Base-by-base conservation (phyloP, 768 basidiomycete genomes). In the Nidula microcarpa region DNA sequence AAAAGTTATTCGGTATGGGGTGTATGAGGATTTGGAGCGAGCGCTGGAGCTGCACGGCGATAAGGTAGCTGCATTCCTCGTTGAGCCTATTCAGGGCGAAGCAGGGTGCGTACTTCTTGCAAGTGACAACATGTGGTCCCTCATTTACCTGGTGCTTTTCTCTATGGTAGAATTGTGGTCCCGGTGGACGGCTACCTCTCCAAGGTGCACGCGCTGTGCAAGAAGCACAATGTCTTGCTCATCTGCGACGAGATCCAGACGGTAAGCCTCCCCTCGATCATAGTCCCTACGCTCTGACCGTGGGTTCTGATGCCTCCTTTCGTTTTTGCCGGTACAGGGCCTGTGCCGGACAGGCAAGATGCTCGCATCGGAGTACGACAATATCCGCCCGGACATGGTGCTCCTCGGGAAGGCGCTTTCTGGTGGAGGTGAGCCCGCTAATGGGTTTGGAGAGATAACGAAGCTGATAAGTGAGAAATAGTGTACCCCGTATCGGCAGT, bases 191-290 rank as follows among this genome's bases (percentile, higher is more conserved):
- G 94, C 5, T 99, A 99, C 71, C 80, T 99, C 37, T 66, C 80
- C 33, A 73, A 84, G 58, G 87, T 87, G 30, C 85, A 86, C 49
- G 85, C 79, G 50, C 77, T 98, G 30, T 99, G 97, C 80, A 89
- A 89, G 74, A 83, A 90, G 69, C 84, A 95, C 71, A 93, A 96
- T 47, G 93, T 94, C 0, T 77, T 99, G n/a, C 76, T 99, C 35
- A 98, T 99, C 64, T 95, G 93, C 60, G 97, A 99, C 60, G 97
- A 99, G 69, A 94, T 99, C 57, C 97, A 99, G 71, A 98, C 97
- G 41, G 91, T 91, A 52, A 52, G 75, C 62, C 2, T 16, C 43
- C 9, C 57, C 51, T 53, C 23, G 4, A 30, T 30, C 23, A 30
- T 30, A 30, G 23, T 4, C 23, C 23, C 23, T 30, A 30, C 4